phyloP scores from a whole-genome alignment of 257 asterid genomes.

The Gentiana dahurica region DNA sequence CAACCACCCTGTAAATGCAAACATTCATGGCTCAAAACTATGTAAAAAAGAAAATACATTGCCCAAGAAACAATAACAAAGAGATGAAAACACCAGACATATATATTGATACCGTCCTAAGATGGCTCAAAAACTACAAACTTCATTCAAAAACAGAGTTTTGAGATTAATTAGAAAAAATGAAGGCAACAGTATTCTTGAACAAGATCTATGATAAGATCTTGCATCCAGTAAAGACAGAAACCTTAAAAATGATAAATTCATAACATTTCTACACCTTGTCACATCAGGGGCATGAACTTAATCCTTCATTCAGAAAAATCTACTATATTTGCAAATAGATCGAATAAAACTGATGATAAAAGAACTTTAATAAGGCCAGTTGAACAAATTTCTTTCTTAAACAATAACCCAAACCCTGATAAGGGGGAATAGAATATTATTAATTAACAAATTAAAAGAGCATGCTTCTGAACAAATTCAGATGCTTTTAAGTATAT shows the following conservation, averaged over 20 bases:
- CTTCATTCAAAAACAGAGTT: conserved; percentile 1
- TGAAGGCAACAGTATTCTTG: background rate
- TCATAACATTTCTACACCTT: too few species aligned
- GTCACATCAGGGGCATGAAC: background rate
- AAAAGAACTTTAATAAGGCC: background rate
- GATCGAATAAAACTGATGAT: background rate
- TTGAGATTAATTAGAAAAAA: background rate
- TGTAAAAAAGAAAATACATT: conserved; percentile 1
- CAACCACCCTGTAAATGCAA: conserved; percentile 11
- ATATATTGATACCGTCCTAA: background rate
- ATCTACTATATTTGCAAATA: background rate
- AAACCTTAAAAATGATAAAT: background rate
- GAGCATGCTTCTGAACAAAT: too few species aligned
- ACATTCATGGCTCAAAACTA: conserved; percentile 1
- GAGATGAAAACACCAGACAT: background rate
- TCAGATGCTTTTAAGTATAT: too few species aligned
- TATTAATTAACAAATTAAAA: background rate
- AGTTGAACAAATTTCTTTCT: background rate
- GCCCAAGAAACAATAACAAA: background rate
- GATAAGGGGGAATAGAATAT: background rate
- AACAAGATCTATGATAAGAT: background rate
- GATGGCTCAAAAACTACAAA: background rate
- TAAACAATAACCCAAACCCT: background rate
- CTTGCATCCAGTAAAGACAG: background rate
- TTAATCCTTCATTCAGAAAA: too few species aligned